Evolutionary conservation across 768 basidiomycete species (phyloP).

Genomic region (Gautieria morchelliformis): DNA sequence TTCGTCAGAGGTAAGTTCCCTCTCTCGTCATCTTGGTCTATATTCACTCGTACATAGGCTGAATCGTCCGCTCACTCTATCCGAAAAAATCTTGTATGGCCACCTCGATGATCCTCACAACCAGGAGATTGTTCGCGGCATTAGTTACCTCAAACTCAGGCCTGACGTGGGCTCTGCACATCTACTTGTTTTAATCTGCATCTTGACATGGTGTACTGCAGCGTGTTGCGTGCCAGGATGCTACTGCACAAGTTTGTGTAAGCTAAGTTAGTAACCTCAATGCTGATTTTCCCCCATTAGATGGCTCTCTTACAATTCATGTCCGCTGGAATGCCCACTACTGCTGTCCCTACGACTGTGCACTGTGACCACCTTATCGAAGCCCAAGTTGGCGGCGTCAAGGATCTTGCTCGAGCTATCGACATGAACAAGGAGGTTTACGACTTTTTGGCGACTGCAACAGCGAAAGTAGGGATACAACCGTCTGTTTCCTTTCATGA

Average conservation of each 20-base stretch:
- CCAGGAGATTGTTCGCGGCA: slow-evolving; percentile 86
- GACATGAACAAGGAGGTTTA: slow-evolving; percentile 97
- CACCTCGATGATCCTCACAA: slow-evolving; percentile 91
- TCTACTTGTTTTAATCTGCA: background rate
- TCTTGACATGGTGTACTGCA: slow-evolving; percentile 20
- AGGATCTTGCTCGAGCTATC: slow-evolving; percentile 89
- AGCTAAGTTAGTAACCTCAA: slow-evolving; percentile 14
- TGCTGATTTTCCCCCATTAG: slow-evolving; percentile 33
- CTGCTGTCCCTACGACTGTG: slow-evolving; percentile 95
- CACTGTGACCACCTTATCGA: slow-evolving; percentile 99
- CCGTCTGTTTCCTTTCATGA: background rate
- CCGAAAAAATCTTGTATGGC: slow-evolving; percentile 96
- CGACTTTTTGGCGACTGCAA: slow-evolving; percentile 96
- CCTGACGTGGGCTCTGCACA: slow-evolving; percentile 68
- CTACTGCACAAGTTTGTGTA: slow-evolving; percentile 64
- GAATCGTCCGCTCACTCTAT: slow-evolving; percentile 82
- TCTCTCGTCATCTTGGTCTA: background rate
- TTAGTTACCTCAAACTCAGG: slow-evolving; percentile 93
- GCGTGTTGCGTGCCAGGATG: slow-evolving; percentile 89
- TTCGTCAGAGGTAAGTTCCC: slow-evolving; percentile 61
- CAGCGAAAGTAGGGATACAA: slow-evolving; percentile 59
- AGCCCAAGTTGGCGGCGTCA: slow-evolving; percentile 87
- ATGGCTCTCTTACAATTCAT: slow-evolving; percentile 99
- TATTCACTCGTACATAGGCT: slow-evolving; percentile 37
- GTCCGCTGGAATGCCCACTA: slow-evolving; percentile 98